Conservation (phyloP, 495 filamentous ascomycete species). For the Penicillium canariense region DNA sequence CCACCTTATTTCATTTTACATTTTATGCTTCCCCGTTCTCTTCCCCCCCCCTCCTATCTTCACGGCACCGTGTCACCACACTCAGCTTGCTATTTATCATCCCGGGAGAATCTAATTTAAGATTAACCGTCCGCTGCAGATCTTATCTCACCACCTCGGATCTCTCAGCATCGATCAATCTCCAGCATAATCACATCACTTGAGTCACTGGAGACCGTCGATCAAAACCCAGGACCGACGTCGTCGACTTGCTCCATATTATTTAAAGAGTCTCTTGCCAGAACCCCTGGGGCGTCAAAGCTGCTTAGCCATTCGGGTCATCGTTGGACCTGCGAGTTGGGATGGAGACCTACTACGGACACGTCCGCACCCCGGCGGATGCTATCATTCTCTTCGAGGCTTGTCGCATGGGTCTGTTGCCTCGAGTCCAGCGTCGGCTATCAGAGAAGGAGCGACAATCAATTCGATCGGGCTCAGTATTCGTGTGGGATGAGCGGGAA, state of each 20-base stretch:
- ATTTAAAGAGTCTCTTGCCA: not conserved
- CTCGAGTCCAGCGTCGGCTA: constrained; percentile 85
- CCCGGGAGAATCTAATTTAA: not conserved
- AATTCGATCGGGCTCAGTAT: constrained; percentile 93
- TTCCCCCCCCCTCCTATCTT: constrained; percentile 3
- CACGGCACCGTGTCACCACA: not conserved
- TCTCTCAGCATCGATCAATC: not conserved
- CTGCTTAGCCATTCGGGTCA: constrained; percentile 25
- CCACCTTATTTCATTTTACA: constrained; percentile 16
- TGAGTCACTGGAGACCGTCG: no score
- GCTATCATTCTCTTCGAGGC: constrained; percentile 98
- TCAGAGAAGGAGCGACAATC: constrained; percentile 96
- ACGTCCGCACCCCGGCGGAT: constrained; percentile 87
- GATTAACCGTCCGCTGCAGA: constrained; percentile 4
- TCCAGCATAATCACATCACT: no score
- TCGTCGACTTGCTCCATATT: not conserved
- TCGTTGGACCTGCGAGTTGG: constrained; percentile 30
- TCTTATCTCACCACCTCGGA: not conserved
- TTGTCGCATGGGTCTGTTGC: constrained; percentile 83
- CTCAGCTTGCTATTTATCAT: not conserved
- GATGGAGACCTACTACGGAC: constrained; percentile 97
- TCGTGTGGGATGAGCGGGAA: constrained; percentile 98
- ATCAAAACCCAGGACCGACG: no score
- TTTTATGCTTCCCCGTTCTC: constrained; percentile 10
- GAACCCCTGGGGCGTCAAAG: constrained; percentile 29